Evolutionary conservation across 2,329 filamentous ascomycete genomes (phyloP).

Genomic region (Didymella glomerata): DNA sequence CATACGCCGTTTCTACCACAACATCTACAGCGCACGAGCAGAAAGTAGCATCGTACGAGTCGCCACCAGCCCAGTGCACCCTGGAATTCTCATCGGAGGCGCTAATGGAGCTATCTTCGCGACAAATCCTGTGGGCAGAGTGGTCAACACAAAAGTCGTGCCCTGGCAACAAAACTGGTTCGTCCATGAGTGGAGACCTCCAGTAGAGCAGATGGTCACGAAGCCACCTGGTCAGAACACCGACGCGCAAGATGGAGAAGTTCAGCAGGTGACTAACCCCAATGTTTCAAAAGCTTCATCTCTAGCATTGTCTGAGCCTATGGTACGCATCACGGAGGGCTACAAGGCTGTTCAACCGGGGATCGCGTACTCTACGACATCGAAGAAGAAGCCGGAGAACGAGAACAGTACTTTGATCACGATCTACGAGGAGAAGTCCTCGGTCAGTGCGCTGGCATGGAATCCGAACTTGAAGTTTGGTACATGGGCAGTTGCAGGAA

Average conservation of each 20-base stretch:
- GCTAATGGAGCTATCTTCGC: conserved; percentile 61
- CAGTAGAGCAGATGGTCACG: conserved; percentile 25
- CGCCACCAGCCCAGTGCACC: conserved; percentile 63
- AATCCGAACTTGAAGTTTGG: conserved; percentile 60
- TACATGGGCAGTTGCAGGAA: conserved; percentile 61
- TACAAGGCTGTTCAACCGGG: conserved; percentile 48
- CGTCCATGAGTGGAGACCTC: conserved; percentile 62
- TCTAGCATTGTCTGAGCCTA: conserved; percentile 32
- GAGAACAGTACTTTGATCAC: conserved; percentile 50
- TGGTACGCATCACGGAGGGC: conserved; percentile 54
- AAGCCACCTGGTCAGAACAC: conserved; percentile 3
- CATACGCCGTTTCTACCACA: conserved; percentile 62
- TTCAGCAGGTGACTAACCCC: not conserved
- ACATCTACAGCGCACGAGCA: conserved; percentile 50
- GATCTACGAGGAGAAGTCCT: conserved; percentile 56
- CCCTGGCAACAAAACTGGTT: conserved; percentile 67
- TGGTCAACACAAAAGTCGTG: conserved; percentile 60
- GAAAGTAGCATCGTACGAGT: conserved; percentile 53
- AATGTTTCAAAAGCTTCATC: conserved; percentile 14
- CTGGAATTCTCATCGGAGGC: conserved; percentile 62
- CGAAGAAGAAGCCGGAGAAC: conserved; percentile 31
- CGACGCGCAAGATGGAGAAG: conserved; percentile 4
- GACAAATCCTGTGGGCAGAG: conserved; percentile 61
- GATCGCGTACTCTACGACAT: conserved; percentile 31
- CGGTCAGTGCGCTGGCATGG: conserved; percentile 58